Conservation (phyloP, 164 flowering plant genomes). For the Berberis vulgaris region DNA sequence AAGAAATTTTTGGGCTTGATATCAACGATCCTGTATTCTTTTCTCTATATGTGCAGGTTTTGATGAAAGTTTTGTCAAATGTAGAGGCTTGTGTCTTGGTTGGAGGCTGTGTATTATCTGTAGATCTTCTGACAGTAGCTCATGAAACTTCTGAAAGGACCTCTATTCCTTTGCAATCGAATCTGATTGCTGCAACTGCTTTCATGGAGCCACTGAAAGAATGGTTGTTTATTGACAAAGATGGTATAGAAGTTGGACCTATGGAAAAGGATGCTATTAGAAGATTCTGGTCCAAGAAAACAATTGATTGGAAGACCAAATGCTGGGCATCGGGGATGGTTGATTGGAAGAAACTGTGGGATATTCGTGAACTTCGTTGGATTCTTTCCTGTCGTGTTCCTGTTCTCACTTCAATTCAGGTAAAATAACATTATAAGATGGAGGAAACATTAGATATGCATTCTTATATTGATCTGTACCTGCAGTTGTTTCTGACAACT, state of each 20-base stretch:
- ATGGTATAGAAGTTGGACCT: conserved; percentile 86
- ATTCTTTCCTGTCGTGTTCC: conserved; percentile 81
- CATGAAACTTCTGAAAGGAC: conserved; percentile 98
- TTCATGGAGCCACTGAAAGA: conserved; percentile 98
- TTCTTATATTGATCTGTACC: too few relatives aligned
- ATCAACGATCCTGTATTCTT: not conserved
- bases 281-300: conserved; percentile 91
- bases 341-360: conserved; percentile 93
- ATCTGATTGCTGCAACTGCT: conserved; percentile 93
- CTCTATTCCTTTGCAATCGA: conserved; percentile 93
- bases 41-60: conserved; percentile 39
- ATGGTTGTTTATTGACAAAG: conserved; percentile 82
- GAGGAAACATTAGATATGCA: not conserved
- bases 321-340: conserved; percentile 95
- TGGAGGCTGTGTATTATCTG: conserved; percentile 97
- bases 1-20: too few relatives aligned
- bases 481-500: too few relatives aligned
- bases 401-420: conserved; percentile 89
- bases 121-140: conserved; percentile 81
- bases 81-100: conserved; percentile 96
- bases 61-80: conserved; percentile 85
- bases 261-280: conserved; percentile 94
- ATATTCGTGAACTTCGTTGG: conserved; percentile 98
- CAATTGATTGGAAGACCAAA: conserved; percentile 82
- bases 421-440: conserved; percentile 10